Evolutionary conservation across 192 early-diverging fungal species (phyloP).

Genomic region (Lobulomyces angularis): DNA sequence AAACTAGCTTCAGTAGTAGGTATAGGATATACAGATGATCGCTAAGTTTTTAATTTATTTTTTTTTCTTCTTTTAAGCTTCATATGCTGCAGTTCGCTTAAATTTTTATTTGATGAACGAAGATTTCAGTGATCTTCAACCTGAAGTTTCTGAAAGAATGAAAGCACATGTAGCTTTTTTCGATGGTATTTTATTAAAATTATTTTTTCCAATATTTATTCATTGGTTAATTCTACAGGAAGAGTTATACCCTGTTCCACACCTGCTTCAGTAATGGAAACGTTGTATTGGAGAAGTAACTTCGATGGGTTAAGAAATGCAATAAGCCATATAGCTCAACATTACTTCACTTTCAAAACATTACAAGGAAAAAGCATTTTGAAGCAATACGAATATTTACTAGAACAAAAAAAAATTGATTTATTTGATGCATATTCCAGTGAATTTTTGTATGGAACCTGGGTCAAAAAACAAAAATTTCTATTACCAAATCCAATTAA

Average conservation of each 20-base stretch:
- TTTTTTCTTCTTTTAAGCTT: too few relatives aligned
- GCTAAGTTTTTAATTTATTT: too few relatives aligned
- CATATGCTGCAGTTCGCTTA: conserved; percentile 32
- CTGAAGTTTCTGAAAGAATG: conserved; percentile 14
- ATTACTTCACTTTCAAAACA: not conserved
- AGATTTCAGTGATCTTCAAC: conserved; percentile 14
- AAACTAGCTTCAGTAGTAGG: conserved; percentile 35
- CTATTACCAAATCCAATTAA: conserved; percentile 13
- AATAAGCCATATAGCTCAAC: conserved; percentile 10
- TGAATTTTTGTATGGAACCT: conserved; percentile 34
- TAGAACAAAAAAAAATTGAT: too few relatives aligned
- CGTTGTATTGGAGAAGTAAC: conserved; percentile 41
- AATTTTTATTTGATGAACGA: conserved; percentile 26
- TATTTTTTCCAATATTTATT: too few relatives aligned
- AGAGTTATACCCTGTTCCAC: conserved; percentile 25
- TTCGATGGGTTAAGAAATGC: conserved; percentile 40
- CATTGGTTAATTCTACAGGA: too few relatives aligned
- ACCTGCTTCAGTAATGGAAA: conserved; percentile 18
- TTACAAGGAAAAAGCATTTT: too few relatives aligned
- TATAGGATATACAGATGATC: too few relatives aligned
- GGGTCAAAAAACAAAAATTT: conserved; percentile 38
- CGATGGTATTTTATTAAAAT: too few relatives aligned
- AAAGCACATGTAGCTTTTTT: conserved; percentile 23
- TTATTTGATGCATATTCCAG: conserved; percentile 11
- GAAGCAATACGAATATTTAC: too few relatives aligned